A percentile compares a stretch with the other conserved stretches of the same genome.
Conservation (phyloP, 192 early-diverging fungal genomes). For the Neocallimastix lanati region DNA sequence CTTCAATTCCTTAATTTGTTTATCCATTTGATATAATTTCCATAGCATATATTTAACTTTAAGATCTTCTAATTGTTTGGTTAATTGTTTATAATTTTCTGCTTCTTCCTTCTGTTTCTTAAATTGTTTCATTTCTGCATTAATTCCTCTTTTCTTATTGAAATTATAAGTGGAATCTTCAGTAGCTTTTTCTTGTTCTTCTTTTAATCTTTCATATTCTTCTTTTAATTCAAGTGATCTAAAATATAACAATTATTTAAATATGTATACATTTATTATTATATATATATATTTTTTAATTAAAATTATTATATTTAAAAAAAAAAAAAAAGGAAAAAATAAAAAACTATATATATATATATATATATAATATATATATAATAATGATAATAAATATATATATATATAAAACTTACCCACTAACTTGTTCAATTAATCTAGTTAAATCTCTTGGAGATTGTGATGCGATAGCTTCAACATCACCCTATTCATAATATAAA, state of each 20-base stretch:
- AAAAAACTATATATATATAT: too few relatives aligned
- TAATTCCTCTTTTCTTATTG: slow-evolving; percentile 76
- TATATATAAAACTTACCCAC: slow-evolving; percentile 34
- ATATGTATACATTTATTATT: too few relatives aligned
- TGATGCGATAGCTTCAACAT: slow-evolving; percentile 94
- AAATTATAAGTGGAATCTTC: slow-evolving; percentile 78
- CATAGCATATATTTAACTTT: slow-evolving; percentile 55
- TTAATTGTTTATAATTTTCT: slow-evolving; percentile 52
- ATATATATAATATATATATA: too few relatives aligned
- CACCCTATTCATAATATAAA: too few relatives aligned
- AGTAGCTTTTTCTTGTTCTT: slow-evolving; percentile 61
- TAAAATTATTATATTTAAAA: too few relatives aligned
- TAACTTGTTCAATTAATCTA: slow-evolving; percentile 85
- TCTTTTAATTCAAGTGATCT: slow-evolving; percentile 72
- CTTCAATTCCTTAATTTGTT: slow-evolving; percentile 33
- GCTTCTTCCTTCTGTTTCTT: slow-evolving; percentile 82
- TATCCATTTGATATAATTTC: slow-evolving; percentile 79
- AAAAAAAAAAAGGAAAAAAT: too few relatives aligned
- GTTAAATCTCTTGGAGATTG: slow-evolving; percentile 90
- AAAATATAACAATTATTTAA: too few relatives aligned
- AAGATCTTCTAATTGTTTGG: slow-evolving; percentile 28
- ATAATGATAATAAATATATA: too few relatives aligned
- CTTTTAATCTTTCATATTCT: slow-evolving; percentile 74
- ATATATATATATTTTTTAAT: too few relatives aligned
- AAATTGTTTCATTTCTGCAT: slow-evolving; percentile 80